Evolutionary conservation across 495 filamentous ascomycete species (phyloP), one percentile per base, ranked within the genome.

Genomic region (Cercophora scortea): DNA sequence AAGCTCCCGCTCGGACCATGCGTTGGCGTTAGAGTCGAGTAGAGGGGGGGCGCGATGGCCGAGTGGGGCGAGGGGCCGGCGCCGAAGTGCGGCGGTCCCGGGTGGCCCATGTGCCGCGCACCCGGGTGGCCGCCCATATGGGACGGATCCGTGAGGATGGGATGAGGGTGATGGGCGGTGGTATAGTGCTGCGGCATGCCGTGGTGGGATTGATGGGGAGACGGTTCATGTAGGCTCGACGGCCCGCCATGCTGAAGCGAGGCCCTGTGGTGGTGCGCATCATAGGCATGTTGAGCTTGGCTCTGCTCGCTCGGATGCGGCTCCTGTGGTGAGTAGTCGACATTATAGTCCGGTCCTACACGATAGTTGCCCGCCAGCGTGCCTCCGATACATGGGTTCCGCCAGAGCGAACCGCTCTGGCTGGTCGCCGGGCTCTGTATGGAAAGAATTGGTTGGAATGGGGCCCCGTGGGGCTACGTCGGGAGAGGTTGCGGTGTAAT

Each of bases 331-430:
- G 71, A 75, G 71, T 83, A 84, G 61, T 81, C 75, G 77, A 85
- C 78, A 79, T 78, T 69, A 69, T 79, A 81, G 63, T 78, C 78
- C 62, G 73, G 68, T 64, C 66, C 71, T 66, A 77, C 71, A 73
- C 77, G 79, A 70, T 80, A 80, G 61, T 81, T 78, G 71, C 75
- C 71, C 77, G 80, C 80, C 81, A 83, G 79, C 65, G 75, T 82
- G 79, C 73, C 81, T 72, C 75, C 75, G 69, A 80, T 71, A 73
- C 82, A 85, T 85, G 80, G 76, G 78, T 79, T 77, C 81, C 79
- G 79, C 82, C 82, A 83, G 79, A 85, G 79, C 80, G 77, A 73
- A 69, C 75, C 79, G 80, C 80, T 79, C 78, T 79, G 78, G 80
- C 80, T 81, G 80, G 74, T 77, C 74, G 77, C 79, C 74, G 74